These are phyloP conservation scores for Xylaria telfairii DNA, from an alignment of 495 filamentous ascomycete species.

Conservation along the genomic window DNA sequence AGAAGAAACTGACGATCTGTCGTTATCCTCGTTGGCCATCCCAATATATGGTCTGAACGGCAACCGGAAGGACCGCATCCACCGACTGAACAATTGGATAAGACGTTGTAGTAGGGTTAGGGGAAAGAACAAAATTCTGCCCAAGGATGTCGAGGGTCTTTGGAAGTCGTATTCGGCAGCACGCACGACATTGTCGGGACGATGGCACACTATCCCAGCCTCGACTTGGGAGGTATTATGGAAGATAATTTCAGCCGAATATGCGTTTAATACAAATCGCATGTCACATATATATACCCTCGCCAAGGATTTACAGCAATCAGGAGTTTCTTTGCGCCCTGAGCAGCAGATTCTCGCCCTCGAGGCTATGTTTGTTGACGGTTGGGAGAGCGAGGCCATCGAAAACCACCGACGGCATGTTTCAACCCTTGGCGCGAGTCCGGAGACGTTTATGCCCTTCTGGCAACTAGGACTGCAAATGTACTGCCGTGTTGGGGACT, in stretches of 20 bases:
- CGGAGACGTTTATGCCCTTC: conserved; percentile 61
- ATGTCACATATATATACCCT: conserved; percentile 66
- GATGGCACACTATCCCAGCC: conserved; percentile 53
- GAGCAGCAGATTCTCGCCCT: conserved; percentile 69
- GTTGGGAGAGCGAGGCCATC: conserved; percentile 64
- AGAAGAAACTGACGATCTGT: conserved; percentile 30
- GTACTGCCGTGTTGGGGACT: conserved; percentile 63
- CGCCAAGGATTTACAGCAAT: conserved; percentile 64
- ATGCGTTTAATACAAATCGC: conserved; percentile 54
- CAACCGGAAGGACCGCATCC: conserved; percentile 18
- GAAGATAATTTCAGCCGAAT: conserved; percentile 49
- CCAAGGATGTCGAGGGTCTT: conserved; percentile 35
- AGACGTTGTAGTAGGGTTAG: conserved; percentile 19
- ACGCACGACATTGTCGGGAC: conserved; percentile 49
- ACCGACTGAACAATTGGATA: conserved; percentile 36
- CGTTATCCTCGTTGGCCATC: conserved; percentile 20
- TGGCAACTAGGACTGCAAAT: conserved; percentile 74
- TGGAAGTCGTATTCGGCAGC: conserved; percentile 54
- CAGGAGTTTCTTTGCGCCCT: conserved; percentile 57
- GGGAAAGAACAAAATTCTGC: conserved; percentile 34
- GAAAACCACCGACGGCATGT: conserved; percentile 68
- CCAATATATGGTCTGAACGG: conserved; percentile 19
- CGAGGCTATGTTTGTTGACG: conserved; percentile 66
- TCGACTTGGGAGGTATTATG: conserved; percentile 63
- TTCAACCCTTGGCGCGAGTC: conserved; percentile 56